These are phyloP conservation scores for Hygrophorus pudorinus DNA, from an alignment of 768 basidiomycete genomes.

Conservation along the genomic window DNA sequence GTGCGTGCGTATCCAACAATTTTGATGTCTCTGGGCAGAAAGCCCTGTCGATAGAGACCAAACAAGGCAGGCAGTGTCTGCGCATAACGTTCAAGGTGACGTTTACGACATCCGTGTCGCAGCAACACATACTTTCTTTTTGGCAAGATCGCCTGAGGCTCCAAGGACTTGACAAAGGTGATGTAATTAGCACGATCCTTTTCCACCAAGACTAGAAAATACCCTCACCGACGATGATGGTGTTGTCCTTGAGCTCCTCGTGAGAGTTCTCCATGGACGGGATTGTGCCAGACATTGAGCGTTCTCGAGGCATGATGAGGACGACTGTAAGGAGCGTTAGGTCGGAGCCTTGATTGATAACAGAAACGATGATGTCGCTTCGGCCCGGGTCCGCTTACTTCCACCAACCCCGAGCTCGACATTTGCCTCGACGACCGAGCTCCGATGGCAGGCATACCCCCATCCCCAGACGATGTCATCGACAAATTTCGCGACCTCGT, in stretches of 20 bases:
- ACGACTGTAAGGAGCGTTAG: constrained; percentile 5
- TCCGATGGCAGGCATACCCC: constrained; percentile 12
- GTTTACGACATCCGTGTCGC: background rate
- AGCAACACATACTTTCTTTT: constrained; percentile 73
- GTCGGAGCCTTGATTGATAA: constrained; percentile 5
- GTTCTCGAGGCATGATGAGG: constrained; percentile 34
- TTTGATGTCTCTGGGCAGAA: constrained; percentile 74
- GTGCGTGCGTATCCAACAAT: constrained; percentile 97
- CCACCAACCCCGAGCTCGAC: constrained; percentile 6
- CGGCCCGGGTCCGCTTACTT: constrained; percentile 11
- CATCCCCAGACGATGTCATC: constrained; percentile 42
- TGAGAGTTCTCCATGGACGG: constrained; percentile 78
- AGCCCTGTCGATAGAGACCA: constrained; percentile 69
- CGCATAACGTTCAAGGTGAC: constrained; percentile 4
- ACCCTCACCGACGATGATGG: constrained; percentile 72
- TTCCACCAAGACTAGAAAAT: constrained; percentile 12
- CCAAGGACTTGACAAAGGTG: constrained; percentile 60
- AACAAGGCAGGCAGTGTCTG: constrained; percentile 96
- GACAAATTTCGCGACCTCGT: constrained; percentile 58
- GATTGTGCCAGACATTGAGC: constrained; percentile 69
- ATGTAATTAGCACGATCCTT: constrained; percentile 5
- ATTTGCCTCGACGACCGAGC: constrained; percentile 17
- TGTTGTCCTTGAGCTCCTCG: constrained; percentile 76
- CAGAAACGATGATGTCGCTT: constrained; percentile 4
- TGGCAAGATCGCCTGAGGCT: constrained; percentile 94